Conservation (phyloP, 257 asterid genomes). For the Rauvolfia tetraphylla region DNA sequence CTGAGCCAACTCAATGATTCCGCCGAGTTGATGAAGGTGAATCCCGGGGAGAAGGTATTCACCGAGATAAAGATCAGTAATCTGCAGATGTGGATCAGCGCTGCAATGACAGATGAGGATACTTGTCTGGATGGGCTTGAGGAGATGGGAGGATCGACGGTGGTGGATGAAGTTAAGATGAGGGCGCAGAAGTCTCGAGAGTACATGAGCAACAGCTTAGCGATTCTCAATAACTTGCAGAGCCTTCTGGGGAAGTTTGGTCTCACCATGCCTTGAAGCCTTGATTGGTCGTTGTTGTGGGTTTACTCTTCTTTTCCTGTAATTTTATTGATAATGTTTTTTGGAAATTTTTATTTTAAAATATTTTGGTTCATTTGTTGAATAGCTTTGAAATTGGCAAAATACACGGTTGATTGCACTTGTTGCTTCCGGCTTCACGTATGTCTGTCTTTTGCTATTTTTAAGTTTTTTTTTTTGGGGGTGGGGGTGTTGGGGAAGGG, state of each 20-base stretch:
- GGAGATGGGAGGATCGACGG: slow-evolving; percentile 69
- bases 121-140: slow-evolving; percentile 73
- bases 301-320: slow-evolving; percentile 5
- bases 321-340: background rate
- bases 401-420: no score
- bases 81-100: slow-evolving; percentile 79
- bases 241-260: slow-evolving; percentile 53
- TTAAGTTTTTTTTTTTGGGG: no score
- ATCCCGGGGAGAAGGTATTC: slow-evolving; percentile 41
- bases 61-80: slow-evolving; percentile 61
- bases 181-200: slow-evolving; percentile 67
- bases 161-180: slow-evolving; percentile 39
- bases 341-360: no score
- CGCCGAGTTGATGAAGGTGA: slow-evolving; percentile 44
- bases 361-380: no score
- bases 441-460: no score
- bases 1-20: slow-evolving; percentile 58
- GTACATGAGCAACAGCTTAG: slow-evolving; percentile 79
- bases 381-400: no score
- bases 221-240: slow-evolving; percentile 64
- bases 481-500: no score
- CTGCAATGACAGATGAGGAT: slow-evolving; percentile 79
- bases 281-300: background rate
- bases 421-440: no score
- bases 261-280: slow-evolving; percentile 48